Conservation (phyloP, 2,329 filamentous ascomycete species). For the Exutisphaerella laricina region DNA sequence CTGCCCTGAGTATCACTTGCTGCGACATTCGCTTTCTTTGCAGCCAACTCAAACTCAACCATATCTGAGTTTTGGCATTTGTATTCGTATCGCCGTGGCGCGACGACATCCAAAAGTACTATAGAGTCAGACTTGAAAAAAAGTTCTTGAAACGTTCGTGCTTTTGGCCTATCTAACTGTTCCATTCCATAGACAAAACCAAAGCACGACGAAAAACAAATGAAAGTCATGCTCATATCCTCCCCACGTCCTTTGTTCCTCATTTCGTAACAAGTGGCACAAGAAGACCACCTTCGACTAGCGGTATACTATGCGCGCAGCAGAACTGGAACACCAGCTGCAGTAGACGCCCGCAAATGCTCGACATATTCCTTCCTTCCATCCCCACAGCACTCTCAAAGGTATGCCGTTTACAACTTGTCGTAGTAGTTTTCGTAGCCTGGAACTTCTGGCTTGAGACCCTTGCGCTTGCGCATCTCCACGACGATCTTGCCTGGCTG, state of each 20-base stretch:
- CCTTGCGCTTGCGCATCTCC: conserved; percentile 98
- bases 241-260: conserved; percentile 9
- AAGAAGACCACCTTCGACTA: conserved; percentile 16
- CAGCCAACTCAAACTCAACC: too few species aligned
- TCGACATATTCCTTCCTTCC: conserved; percentile 15
- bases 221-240: conserved; percentile 20
- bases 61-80: too few species aligned
- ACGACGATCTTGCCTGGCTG: conserved; percentile 79
- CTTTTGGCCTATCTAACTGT: conserved; percentile 17
- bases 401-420: conserved; percentile 31
- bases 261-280: conserved; percentile 15
- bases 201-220: conserved; percentile 18
- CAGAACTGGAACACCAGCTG: conserved; percentile 15
- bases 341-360: conserved; percentile 19
- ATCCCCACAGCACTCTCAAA: conserved; percentile 12
- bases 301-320: conserved; percentile 13
- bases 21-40: too few species aligned
- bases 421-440: conserved; percentile 69
- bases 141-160: conserved; percentile 1
- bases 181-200: conserved; percentile 18
- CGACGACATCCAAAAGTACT: too few species aligned
- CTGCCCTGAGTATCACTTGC: too few species aligned
- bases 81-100: too few species aligned
- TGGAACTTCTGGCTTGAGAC: conserved; percentile 93
- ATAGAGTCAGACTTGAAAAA: too few species aligned